Evolutionary conservation across 768 basidiomycete species (phyloP), one percentile per base, ranked within the genome.

Genomic region (Amanita molliuscula): DNA sequence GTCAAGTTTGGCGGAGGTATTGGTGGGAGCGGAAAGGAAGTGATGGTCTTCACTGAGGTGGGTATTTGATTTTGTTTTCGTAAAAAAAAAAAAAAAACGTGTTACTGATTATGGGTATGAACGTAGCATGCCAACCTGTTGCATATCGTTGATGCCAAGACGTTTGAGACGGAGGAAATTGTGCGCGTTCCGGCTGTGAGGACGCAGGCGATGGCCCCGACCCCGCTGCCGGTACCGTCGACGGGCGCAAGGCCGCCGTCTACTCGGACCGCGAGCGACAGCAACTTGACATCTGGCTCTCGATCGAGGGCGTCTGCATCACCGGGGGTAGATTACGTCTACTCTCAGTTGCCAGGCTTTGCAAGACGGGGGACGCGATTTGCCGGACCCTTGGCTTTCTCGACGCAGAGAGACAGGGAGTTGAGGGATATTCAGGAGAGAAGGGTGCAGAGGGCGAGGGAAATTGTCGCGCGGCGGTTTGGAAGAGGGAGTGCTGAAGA

Each of bases 41-140:
- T 93, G 1, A 78, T 95, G 78, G 82, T 80, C 0, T 96, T 93
- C 65, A 90, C 92, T 13, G 92, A 94, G 80, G 90, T 91, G 54
- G 48, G 78, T 55, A 13, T 18, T 18, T 2, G 7, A 38, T 8
- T 21, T 28, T 21, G 10, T 9, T 21, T 15, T n/a, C 4, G 3
- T 11, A 0, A 11, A 4, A n/a, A n/a, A n/a, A n/a, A n/a, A n/a
- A n/a, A n/a, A n/a, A n/a, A 20, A 7, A 36, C 35, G 4, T 6
- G 16, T 20, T 20, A 18, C 16, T 38, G 11, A 38, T 18, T 6
- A n/a, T n/a, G 9, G 37, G 4, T 10, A 9, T 16, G 3, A 4
- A 9, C 16, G 18, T 56, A 93, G 88, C 91, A 95, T 61, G 87
- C 88, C 1, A 83, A 78, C 26, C 65, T 85, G 33, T 62, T 95